These are phyloP conservation scores for Calycina herbarum DNA, from an alignment of 2,329 filamentous ascomycete genomes.

Conservation along the genomic window DNA sequence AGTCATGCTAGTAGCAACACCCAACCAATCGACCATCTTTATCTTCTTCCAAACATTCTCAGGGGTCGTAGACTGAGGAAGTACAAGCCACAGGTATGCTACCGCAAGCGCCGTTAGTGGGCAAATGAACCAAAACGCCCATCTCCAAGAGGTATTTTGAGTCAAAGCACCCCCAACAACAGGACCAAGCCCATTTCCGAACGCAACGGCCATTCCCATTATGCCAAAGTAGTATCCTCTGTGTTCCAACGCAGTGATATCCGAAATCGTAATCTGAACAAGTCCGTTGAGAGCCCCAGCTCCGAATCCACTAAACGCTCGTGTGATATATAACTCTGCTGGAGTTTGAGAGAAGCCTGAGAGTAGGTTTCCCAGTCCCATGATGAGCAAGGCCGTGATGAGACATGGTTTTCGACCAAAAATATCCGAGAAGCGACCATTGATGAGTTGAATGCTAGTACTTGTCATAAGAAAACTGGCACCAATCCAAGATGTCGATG, in stretches of 20 bases:
- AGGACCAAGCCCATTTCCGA: conserved; percentile 33
- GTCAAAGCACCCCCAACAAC: conserved; percentile 37
- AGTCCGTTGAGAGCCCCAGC: conserved; percentile 18
- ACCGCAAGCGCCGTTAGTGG: conserved; percentile 24
- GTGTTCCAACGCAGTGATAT: conserved; percentile 16
- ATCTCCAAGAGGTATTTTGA: conserved; percentile 38
- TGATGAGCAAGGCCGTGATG: conserved; percentile 9
- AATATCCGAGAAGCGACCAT: conserved; percentile 17
- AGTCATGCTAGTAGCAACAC: conserved; percentile 19
- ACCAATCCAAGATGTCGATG: conserved; percentile 14
- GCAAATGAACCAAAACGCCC: conserved; percentile 32
- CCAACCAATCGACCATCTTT: conserved; percentile 32
- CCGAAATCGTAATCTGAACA: conserved; percentile 15
- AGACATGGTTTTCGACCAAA: conserved; percentile 20
- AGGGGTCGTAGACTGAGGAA: conserved; percentile 23
- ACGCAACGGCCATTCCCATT: conserved; percentile 26
- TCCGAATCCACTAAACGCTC: conserved; percentile 17
- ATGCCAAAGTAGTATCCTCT: conserved; percentile 40
- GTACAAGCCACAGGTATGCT: conserved; percentile 11
- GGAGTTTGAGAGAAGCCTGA: conserved; percentile 17
- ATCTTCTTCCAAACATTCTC: conserved; percentile 23
- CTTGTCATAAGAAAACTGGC: conserved; percentile 18
- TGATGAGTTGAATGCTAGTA: conserved; percentile 17
- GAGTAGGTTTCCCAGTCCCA: conserved; percentile 17
- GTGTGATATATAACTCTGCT: conserved; percentile 8